Base-by-base conservation (phyloP, 2,329 filamentous ascomycete species). In the Neopestalotiopsis clavispora region DNA sequence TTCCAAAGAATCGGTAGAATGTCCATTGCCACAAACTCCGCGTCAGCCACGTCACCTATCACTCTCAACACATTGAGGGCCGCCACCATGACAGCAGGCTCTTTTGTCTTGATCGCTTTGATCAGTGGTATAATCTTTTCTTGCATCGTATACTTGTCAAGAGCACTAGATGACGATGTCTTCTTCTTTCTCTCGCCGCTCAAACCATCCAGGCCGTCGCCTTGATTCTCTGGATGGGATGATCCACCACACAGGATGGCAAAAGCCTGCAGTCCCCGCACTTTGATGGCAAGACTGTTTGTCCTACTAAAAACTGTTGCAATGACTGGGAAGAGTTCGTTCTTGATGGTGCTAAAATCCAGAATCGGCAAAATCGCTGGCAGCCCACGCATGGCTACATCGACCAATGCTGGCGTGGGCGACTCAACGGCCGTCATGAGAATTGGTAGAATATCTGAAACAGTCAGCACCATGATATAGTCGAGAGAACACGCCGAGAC, bases 91-190 rank as follows among this genome's bases (percentile, higher is more conserved):
- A 99, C 96, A 7, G 94, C 95, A 0, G 96, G 96, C 79, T 99
- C 96, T 78, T 97, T 98, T 0, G 96, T 99, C 81, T 97, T 98
- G 83, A 99, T 98, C 1, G 87, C 94, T 76, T 93, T 94, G 70
- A 99, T 86, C 4, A 98, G 83, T 0, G 96, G 96, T 0, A 98
- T 89, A 42, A 99, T 93, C 83, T 98, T 98, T 78, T 99, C 96
- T 79, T 99, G 96, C 83, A 99, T 95, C 0, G 96, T 98, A 77
- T 96, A 98, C 79, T 98, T 98, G 83, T 99, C 96, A 34, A 99
- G 84, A 3, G 95, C 95, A 1, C 90, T 94, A 0, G 92, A 92
- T 1, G 89, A 92, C 3, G 87, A 88, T 2, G 86, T 83, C 76
- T 91, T 91, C 76, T 91, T 91, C 69, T 88, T 86, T 75, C 87